These are phyloP conservation scores for Aspergillus versicolor DNA, from an alignment of 2,329 filamentous ascomycete species.

Conservation along the genomic window DNA sequence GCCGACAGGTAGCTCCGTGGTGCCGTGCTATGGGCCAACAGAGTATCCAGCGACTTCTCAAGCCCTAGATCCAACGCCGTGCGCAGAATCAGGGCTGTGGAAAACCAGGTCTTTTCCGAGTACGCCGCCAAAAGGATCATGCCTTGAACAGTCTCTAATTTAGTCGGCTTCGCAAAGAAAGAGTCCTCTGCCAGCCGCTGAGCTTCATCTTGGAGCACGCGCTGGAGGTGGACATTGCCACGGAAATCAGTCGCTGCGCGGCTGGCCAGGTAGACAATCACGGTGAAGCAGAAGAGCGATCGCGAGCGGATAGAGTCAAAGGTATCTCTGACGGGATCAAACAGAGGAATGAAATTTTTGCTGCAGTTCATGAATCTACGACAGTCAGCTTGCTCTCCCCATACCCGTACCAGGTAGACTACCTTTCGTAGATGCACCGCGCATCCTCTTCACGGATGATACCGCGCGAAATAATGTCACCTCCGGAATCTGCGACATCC, in stretches of 20 bases:
- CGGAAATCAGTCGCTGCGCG: conserved; percentile 33
- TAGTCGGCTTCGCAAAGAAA: conserved; percentile 37
- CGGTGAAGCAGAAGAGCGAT: conserved; percentile 37
- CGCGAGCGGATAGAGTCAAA: conserved; percentile 37
- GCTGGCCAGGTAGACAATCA: conserved; percentile 36
- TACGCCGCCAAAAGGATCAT: conserved; percentile 38
- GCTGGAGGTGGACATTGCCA: conserved; percentile 32
- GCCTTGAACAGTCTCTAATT: conserved; percentile 37
- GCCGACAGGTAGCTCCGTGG: conserved; percentile 36
- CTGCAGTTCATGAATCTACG: conserved; percentile 32
- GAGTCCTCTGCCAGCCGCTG: conserved; percentile 37
- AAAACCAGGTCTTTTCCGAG: conserved; percentile 39
- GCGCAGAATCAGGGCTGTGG: conserved; percentile 35
- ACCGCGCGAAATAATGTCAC: conserved; percentile 32
- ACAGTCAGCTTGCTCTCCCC: background rate
- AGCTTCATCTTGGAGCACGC: conserved; percentile 37
- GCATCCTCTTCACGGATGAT: conserved; percentile 35
- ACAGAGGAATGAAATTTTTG: conserved; percentile 34
- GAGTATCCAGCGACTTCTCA: conserved; percentile 34
- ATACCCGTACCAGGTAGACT: no score
- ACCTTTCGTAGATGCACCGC: conserved; percentile 36
- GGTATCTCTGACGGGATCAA: conserved; percentile 37
- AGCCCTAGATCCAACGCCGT: conserved; percentile 36
- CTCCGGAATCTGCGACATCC: conserved; percentile 25
- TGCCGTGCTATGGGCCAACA: conserved; percentile 30